Percentiles rank a stretch among this genome's conserved stretches.
Evolutionary conservation across 2,329 filamentous ascomycete genomes (phyloP).

Genomic region (Teratosphaeria destructans): DNA sequence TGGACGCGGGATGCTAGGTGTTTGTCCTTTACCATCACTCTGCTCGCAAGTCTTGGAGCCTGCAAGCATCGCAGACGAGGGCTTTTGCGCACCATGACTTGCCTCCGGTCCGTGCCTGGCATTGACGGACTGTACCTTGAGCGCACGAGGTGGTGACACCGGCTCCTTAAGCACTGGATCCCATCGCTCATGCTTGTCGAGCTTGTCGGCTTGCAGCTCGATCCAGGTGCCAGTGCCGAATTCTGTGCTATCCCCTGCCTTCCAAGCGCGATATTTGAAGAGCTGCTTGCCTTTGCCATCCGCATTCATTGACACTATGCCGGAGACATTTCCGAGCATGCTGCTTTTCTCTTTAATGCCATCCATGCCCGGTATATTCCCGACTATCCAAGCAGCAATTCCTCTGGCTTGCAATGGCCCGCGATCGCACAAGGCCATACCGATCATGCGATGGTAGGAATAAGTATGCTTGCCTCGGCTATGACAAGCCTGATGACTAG

Average conservation of each 20-base stretch:
- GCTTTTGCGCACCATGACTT: not conserved
- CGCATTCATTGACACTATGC: not conserved
- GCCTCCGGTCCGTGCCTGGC: not conserved
- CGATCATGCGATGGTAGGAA: slow-evolving; percentile 10
- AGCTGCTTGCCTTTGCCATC: not conserved
- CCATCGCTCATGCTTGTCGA: slow-evolving; percentile 15
- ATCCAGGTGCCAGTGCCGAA: slow-evolving; percentile 9
- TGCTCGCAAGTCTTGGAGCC: not conserved
- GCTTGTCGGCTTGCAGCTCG: slow-evolving; percentile 11
- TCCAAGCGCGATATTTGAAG: not conserved
- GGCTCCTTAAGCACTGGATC: slow-evolving; percentile 13
- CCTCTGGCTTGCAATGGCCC: slow-evolving; percentile 9
- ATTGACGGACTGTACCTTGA: not conserved
- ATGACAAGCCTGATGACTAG: not conserved
- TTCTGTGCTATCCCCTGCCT: not conserved
- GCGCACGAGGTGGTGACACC: slow-evolving; percentile 4
- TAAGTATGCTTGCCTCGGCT: not conserved
- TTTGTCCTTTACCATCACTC: not conserved
- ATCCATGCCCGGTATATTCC: slow-evolving; percentile 13
- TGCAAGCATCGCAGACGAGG: not conserved
- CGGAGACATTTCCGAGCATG: not conserved
- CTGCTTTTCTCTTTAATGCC: slow-evolving; percentile 2
- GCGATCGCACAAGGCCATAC: slow-evolving; percentile 21
- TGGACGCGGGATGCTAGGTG: not conserved
- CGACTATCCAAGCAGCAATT: slow-evolving; percentile 19